phyloP scores from a whole-genome alignment of 2,329 filamentous ascomycete species.

The Diplodia mutila region DNA sequence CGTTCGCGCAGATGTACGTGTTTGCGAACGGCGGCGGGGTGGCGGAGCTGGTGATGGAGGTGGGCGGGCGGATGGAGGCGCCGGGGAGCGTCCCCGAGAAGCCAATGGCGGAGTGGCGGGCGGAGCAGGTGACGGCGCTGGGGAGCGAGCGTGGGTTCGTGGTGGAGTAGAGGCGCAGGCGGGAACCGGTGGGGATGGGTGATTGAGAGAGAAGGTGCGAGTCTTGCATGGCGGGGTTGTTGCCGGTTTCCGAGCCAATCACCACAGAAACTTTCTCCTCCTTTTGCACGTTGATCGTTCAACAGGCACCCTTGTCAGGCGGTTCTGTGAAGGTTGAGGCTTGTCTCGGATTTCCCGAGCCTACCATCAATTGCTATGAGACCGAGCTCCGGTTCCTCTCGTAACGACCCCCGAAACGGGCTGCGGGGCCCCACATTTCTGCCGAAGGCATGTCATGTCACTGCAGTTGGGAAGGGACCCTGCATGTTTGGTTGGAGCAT shows the following conservation, averaged over 20 bases:
- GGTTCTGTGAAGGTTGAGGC: neutral
- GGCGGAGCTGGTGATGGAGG: neutral
- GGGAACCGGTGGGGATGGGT: neutral
- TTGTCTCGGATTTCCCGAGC: neutral
- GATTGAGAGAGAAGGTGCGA: neutral
- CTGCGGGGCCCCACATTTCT: neutral
- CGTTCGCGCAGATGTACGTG: slow-evolving; percentile 11
- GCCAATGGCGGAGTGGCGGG: slow-evolving; percentile 1
- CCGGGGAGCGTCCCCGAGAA: neutral
- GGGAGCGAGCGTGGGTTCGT: neutral
- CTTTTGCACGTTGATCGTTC: neutral
- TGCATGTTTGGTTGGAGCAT: neutral
- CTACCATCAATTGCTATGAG: neutral
- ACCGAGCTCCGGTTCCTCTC: neutral
- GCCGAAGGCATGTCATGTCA: neutral
- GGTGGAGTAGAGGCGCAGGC: neutral
- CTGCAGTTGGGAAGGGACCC: neutral
- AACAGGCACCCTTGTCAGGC: neutral
- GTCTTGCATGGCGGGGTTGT: neutral
- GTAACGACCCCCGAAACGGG: neutral
- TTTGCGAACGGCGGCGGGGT: neutral
- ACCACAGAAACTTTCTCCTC: neutral
- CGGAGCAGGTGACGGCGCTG: neutral
- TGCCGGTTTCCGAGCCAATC: neutral
- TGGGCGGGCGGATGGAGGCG: slow-evolving; percentile 1